Evolutionary conservation across 73 alveolate genomes (phyloP).

Genomic region (Tetrahymena malaccensis): DNA sequence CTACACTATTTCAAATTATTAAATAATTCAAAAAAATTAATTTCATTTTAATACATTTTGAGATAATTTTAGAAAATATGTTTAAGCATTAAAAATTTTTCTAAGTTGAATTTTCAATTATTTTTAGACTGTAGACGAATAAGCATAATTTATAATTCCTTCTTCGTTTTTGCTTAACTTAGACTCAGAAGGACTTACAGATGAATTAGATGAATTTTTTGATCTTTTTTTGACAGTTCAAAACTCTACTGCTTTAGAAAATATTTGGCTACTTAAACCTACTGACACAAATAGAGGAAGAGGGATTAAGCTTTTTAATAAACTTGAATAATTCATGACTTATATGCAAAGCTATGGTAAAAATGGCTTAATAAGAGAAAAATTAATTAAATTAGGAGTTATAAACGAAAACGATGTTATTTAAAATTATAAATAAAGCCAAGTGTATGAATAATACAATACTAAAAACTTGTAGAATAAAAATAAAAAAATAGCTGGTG

Average conservation of each 20-base stretch:
- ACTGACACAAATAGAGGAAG: constrained; percentile 38
- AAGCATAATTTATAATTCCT: neutral
- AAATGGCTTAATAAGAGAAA: neutral
- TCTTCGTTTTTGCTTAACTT: neutral
- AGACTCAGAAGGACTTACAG: neutral
- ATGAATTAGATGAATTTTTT: neutral
- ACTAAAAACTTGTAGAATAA: neutral
- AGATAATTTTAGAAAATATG: too few species aligned
- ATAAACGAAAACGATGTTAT: neutral
- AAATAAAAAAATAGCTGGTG: neutral
- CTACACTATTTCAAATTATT: too few species aligned
- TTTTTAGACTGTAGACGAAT: neutral
- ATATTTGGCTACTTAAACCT: constrained; percentile 27
- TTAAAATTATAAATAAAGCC: neutral
- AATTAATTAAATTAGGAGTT: neutral
- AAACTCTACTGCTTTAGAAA: neutral
- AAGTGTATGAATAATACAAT: neutral
- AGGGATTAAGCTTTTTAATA: constrained; percentile 27
- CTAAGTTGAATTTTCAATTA: neutral
- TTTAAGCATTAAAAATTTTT: too few species aligned
- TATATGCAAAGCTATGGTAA: neutral
- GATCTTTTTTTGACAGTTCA: neutral
- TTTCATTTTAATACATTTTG: too few species aligned
- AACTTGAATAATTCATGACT: constrained; percentile 6
- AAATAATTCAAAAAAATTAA: too few species aligned